Base-by-base conservation (phyloP, 495 filamentous ascomycete species). In the Parathielavia appendiculata region DNA sequence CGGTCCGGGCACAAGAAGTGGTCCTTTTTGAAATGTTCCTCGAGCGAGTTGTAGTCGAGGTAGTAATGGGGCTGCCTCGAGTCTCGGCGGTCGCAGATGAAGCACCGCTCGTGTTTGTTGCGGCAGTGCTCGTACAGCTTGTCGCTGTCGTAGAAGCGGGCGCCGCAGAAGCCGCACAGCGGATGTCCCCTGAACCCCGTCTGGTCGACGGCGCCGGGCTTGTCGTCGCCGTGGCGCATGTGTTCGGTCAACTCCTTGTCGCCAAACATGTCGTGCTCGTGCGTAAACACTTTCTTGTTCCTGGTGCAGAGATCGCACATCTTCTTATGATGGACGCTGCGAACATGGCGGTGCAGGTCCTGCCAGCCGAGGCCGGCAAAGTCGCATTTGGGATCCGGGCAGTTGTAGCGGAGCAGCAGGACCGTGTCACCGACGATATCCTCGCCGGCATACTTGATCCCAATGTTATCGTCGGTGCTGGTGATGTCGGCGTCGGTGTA, bases 201-300 rank as follows among this genome's bases (percentile, higher is more conserved):
- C 71, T 98, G 93, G 64, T 96, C 90, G 14, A 87, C 76, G 0
- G 91, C 87, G 47, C 95, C 93, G 23, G 93, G 93, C 47, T 87
- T 85, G 65, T 97, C 89, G 64, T 99, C 95, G 41, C 95, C 95
- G 57, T 86, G 83, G 61, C 82, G 86, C 80, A 97, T 92, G 67
- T 99, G 93, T 61, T 84, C 89, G 50, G 84, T 83, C 40, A 97
- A 73, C 63, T 92, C 88, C 51, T 84, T 80, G n/a, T 78, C 73
- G 5, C 88, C 88, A 66, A 96, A 97, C n/a, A 99, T 79, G 22
- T 89, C 89, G 66, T 99, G 93, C 72, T 99, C 93, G 70, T 97
- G 95, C 0, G 93, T 96, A 62, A 99, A 99, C 39, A 96, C 91
- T 61, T 96, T 96, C 76, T 99, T 97, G 73, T 96, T 89, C 39